These are phyloP conservation scores for Globisporangium nagaii DNA, from an alignment of 352 stramenopile species.

Conservation along the genomic window DNA sequence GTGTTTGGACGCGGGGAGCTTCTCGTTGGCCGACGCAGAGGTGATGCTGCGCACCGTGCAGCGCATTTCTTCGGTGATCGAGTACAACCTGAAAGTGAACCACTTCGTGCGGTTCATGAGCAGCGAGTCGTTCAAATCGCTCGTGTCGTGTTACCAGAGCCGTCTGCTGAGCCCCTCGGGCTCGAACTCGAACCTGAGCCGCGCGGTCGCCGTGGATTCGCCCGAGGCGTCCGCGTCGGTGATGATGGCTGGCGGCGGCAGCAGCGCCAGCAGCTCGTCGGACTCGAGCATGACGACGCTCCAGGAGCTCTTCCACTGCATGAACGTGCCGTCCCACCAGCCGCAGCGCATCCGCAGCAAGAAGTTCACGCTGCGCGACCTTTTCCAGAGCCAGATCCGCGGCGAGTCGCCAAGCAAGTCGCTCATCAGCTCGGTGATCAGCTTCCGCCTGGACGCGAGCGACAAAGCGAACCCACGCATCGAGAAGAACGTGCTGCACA, in stretches of 20 bases:
- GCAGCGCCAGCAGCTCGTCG: constrained; percentile 37
- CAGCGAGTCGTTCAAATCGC: constrained; percentile 72
- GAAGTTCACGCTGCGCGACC: constrained; percentile 56
- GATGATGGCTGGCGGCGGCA: too few relatives aligned
- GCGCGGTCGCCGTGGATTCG: constrained; percentile 7
- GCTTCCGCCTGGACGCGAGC: constrained; percentile 56
- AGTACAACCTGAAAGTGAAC: constrained; percentile 79
- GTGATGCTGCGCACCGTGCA: constrained; percentile 48
- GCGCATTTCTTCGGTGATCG: constrained; percentile 51
- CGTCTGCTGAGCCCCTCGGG: constrained; percentile 63
- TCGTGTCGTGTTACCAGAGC: constrained; percentile 73
- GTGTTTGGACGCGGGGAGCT: constrained; percentile 58
- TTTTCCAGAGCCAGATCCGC: constrained; percentile 60
- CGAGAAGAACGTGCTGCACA: constrained; percentile 66
- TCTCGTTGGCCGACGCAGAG: constrained; percentile 61
- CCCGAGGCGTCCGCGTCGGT: constrained; percentile 17
- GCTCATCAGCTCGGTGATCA: constrained; percentile 68
- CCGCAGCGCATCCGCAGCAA: constrained; percentile 68
- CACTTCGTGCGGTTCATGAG: constrained; percentile 86
- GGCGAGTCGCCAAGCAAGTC: constrained; percentile 54
- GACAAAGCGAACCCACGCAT: constrained; percentile 52
- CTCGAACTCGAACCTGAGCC: too few relatives aligned
- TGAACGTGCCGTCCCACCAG: constrained; percentile 82
- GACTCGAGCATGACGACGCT: constrained; percentile 79
- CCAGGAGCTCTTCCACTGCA: constrained; percentile 84